These are phyloP conservation scores for Ciborinia camelliae DNA, from an alignment of 2,329 filamentous ascomycete genomes.

Conservation along the genomic window DNA sequence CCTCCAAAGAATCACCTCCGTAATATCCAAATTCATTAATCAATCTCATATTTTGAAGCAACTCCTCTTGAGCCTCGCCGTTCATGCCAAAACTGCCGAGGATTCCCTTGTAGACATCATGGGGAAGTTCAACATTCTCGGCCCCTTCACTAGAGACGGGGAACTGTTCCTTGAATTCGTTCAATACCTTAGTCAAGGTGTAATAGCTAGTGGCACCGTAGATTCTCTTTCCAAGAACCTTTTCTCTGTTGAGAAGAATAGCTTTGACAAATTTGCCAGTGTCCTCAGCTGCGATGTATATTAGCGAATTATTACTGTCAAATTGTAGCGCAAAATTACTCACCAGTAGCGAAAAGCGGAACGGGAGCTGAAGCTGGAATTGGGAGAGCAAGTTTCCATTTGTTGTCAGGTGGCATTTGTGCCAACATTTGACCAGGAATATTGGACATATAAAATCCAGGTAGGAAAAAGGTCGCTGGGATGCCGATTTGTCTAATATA, in stretches of 20 bases:
- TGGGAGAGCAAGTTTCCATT: constrained; percentile 34
- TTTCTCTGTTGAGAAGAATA: constrained; percentile 37
- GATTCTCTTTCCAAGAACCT: constrained; percentile 44
- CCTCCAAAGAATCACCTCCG: constrained; percentile 43
- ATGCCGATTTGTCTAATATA: constrained; percentile 41
- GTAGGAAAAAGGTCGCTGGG: constrained; percentile 47
- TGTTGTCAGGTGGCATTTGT: constrained; percentile 32
- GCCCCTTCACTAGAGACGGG: constrained; percentile 43
- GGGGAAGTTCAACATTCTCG: constrained; percentile 38
- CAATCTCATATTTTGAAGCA: constrained; percentile 53
- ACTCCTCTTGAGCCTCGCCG: constrained; percentile 45
- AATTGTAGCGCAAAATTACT: background rate
- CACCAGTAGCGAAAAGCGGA: constrained; percentile 37
- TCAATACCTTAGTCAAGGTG: constrained; percentile 42
- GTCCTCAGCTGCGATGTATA: constrained; percentile 29
- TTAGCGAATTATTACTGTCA: background rate
- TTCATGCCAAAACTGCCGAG: constrained; percentile 40
- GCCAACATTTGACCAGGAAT: constrained; percentile 35
- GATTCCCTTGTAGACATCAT: constrained; percentile 43
- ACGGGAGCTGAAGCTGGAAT: constrained; percentile 35
- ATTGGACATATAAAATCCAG: constrained; percentile 53
- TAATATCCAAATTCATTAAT: constrained; percentile 53
- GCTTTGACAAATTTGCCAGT: constrained; percentile 39
- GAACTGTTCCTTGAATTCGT: constrained; percentile 42
- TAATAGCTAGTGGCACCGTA: constrained; percentile 44